Base-by-base conservation (phyloP, 2,329 filamentous ascomycete genomes). In the Aspergillus thermomutatus region DNA sequence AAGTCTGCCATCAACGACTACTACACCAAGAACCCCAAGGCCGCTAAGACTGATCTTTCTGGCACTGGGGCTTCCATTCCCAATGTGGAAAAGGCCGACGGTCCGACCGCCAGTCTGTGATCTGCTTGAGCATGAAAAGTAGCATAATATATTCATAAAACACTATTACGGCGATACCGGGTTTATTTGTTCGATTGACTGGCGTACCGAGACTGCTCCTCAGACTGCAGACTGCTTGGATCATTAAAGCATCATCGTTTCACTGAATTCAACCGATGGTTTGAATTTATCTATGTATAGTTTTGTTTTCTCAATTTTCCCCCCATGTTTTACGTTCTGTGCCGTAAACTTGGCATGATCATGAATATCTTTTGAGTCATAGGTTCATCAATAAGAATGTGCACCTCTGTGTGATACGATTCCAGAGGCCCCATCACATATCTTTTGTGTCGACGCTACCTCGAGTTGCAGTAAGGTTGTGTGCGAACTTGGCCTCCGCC, bases 1-100 rank as follows among this genome's bases (percentile, higher is more conserved):
- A 94, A 94, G 78, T 91, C 89, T 40, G 91, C 91, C 65, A 94
- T 96, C 71, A 88, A 86, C 62, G 91, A 96, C 76, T 96, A 94
- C 80, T 91, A 93, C 80, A 90, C 86, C 71, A 94, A 95, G 83
- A 94, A 95, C 79, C 90, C 91, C 57, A 86, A 88, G 60, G 86
- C 86, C 37, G 84, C 85, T 68, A 71, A 81, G 56, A 95, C 91
- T 41, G 86, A 92, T 71, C 83, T 96, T 10, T 87, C 88, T 54
- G 90, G 91, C 64, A 92, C 89, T 26, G 85, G 81, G 54, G 83
- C 86, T 51, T 80, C 86, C 66, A 81, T 92, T 69, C 86, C 89
- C 77, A 60, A 82, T 68, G 64, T 82, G 70, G 58, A 78, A 69
- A 50, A 80, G 67, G 43, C 64, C 60, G 64, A 77, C 68, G 69